Evolutionary conservation across 305 asterid genomes (phyloP).

Genomic region (Ajuga reptans): DNA sequence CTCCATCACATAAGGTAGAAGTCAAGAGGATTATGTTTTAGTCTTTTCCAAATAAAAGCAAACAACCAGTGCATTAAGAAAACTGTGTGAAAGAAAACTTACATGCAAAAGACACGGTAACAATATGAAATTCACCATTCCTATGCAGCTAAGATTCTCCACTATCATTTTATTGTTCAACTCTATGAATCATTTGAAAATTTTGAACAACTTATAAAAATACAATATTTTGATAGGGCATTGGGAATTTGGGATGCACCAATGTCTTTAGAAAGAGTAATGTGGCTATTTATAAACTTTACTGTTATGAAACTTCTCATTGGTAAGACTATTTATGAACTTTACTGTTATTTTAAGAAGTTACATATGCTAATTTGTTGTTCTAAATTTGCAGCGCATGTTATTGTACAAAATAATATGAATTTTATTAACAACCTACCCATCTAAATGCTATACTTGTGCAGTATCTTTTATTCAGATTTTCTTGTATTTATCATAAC

Average conservation of each 20-base stretch:
- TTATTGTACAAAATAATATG: not conserved
- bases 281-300: too few relatives aligned
- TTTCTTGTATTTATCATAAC: not conserved
- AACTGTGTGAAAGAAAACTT: not conserved
- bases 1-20: not conserved
- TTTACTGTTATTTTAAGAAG: not conserved
- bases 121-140: not conserved
- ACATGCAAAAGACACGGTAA: conserved; percentile 1
- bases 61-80: not conserved
- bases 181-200: too few relatives aligned
- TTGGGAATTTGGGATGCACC: not conserved
- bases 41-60: not conserved
- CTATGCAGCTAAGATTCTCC: not conserved
- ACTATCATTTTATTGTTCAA: too few relatives aligned
- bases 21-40: not conserved
- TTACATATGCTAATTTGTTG: not conserved
- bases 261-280: not conserved
- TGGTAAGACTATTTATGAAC: not conserved
- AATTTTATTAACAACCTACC: not conserved
- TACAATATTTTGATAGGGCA: not conserved
- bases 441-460: not conserved
- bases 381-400: not conserved
- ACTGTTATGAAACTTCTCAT: too few relatives aligned
- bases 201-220: too few relatives aligned
- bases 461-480: not conserved